Evolutionary conservation across 345 rosid genomes (phyloP), one percentile per base, ranked within the genome.

Genomic region (Garcia nutans): DNA sequence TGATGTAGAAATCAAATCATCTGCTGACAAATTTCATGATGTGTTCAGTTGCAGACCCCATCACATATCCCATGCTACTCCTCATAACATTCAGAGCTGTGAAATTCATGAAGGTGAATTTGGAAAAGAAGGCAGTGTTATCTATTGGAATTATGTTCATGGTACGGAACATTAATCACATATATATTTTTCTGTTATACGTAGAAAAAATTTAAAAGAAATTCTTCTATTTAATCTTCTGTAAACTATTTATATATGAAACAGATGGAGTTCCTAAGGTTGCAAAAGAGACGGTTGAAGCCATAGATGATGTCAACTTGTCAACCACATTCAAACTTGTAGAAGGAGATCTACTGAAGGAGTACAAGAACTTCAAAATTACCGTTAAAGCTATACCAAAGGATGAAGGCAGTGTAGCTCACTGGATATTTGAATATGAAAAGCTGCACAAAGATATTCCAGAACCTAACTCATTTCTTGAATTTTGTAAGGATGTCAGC

Each of bases 311-410:
- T 17, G 82, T 1, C 20, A 86, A 86, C 19, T 50, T 72, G 15
- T 83, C 76, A 4, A 74, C 77, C 56, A 86, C 77, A 1, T 87
- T 72, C 75, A 81, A 52, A 67, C 70, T 83, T 66, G 77, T 81
- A 2, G 85, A 81, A 60, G 88, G 89, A n/a, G 85, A 83, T 49
- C 68, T 87, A 24, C 17, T 80, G 76, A 81, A 83, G 28, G 80
- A 81, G 41, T 82, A 70, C 80, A 83, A 83, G 76, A 60, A 22
- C 20, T 85, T 80, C 73, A 57, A 1, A 3, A 0, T 70, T 11
- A 70, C 6, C 0, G 33, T 79, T 42, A 57, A 83, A 50, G 86
- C 69, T 9, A 75, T 66, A 9, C 85, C 84, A 6, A 82, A 81
- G 37, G 72, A 67, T 0, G 60, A 59, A 3, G 73, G 68, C 2